Base-by-base conservation (phyloP, 257 asterid genomes). In the Primulina huaijiensis region DNA sequence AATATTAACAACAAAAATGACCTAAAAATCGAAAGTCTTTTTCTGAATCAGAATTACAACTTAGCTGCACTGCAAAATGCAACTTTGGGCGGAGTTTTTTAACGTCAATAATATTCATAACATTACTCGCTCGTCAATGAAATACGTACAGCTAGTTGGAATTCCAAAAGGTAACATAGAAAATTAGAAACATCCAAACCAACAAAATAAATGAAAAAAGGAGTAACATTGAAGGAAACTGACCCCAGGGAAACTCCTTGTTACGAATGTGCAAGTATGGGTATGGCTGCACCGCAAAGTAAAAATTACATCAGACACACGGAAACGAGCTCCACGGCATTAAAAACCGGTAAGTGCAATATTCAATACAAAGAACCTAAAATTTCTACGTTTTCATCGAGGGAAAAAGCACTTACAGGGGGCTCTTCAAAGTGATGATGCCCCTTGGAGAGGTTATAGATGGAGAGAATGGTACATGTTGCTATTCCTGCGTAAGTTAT, bases 161-260 rank as follows among this genome's bases (percentile, higher is more conserved):
- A 50, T 20, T 16, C 57, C 20, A 50, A 17, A 50, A 50, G 4
- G 57, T 16, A 50, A 17, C 3, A 16, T 14, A 50, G 21, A 43
- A 43, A 43, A 43, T 14, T 4, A 43, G 55, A 50, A 4, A 50
- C 21, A 16, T 1, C 57, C 20, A 16, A 50, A 50, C 57, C 57
- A 33, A 21, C 17, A 3, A 21, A 6, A 34, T 38, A 50, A 61
- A 43, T 16, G 68, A 21, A 38, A 4, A 31, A 62, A 16, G 23
- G 7, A n/a, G 38, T n/a, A 34, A 71, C 2, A 63, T 46, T 12
- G n/a, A 8, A 65, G 31, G 35, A 73, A 64, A 77, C 75, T 70
- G 81, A 89, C 95, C 95, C 96, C 92, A 89, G 52, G 95, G 96
- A 70, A 89, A 89, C 82, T 89, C 96, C 86, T 89, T 87, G 84